Conservation (phyloP, 768 basidiomycete species). For the Amylocystis lapponica region DNA sequence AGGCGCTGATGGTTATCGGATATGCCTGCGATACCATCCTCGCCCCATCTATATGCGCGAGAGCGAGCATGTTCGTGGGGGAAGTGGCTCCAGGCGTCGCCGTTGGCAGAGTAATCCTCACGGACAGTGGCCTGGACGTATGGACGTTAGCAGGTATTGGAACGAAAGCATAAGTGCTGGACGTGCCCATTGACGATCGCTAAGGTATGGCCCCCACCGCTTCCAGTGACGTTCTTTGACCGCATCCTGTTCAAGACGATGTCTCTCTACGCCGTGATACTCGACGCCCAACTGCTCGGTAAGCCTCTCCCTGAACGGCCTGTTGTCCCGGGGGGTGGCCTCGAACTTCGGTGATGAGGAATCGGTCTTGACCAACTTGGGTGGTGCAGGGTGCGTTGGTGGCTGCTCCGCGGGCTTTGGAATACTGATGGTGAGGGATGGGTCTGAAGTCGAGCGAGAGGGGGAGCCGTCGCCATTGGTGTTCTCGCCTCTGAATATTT, state of each 20-base stretch:
- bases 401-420: conserved; percentile 41
- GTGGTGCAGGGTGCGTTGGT: conserved; percentile 34
- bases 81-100: conserved; percentile 94
- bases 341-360: conserved; percentile 10
- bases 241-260: conserved; percentile 81
- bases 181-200: conserved; percentile 94
- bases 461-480: conserved; percentile 21
- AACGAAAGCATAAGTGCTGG: background rate
- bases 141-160: background rate
- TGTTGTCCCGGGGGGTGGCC: conserved; percentile 7
- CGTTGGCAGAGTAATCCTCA: conserved; percentile 96
- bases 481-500: conserved; percentile 51
- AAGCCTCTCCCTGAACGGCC: conserved; percentile 59
- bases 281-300: conserved; percentile 55
- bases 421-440: conserved; percentile 60
- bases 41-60: conserved; percentile 97
- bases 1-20: conserved; percentile 96
- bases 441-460: conserved; percentile 22
- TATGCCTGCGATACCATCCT: conserved; percentile 96
- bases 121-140: conserved; percentile 82
- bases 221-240: conserved; percentile 90
- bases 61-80: conserved; percentile 91
- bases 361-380: conserved; percentile 31
- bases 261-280: conserved; percentile 79
- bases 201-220: conserved; percentile 96